A percentile compares a stretch with the other conserved stretches of the same genome.
These are phyloP conservation scores for Aspergillus nidulans DNA, from an alignment of 495 filamentous ascomycete species.

Conservation along the genomic window DNA sequence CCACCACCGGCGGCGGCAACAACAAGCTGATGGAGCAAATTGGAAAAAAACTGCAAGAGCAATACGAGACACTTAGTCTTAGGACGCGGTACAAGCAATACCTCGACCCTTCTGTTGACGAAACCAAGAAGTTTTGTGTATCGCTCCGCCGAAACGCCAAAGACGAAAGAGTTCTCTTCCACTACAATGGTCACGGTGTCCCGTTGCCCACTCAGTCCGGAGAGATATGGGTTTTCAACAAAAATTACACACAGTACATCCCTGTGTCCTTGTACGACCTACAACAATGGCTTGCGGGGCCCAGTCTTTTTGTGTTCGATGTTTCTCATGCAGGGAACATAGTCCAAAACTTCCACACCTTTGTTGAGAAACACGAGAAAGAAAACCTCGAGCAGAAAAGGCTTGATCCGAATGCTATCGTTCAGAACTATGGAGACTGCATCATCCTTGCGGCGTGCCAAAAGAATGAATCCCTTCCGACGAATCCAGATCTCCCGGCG, in stretches of 20 bases:
- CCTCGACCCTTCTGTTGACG: conserved; percentile 91
- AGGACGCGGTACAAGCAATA: conserved; percentile 95
- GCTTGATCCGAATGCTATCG: conserved; percentile 67
- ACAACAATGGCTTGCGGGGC: conserved; percentile 91
- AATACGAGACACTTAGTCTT: conserved; percentile 92
- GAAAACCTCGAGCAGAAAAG: conserved; percentile 70
- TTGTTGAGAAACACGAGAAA: conserved; percentile 87
- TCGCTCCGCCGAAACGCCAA: conserved; percentile 87
- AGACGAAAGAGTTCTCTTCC: conserved; percentile 90
- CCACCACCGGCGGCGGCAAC: conserved; percentile 58
- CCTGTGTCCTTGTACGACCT: conserved; percentile 94
- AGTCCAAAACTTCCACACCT: conserved; percentile 87
- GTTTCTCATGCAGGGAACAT: conserved; percentile 96
- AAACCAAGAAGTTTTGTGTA: conserved; percentile 91
- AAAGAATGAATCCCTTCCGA: conserved; percentile 85
- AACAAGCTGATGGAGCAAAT: conserved; percentile 89
- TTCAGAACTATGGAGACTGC: conserved; percentile 66
- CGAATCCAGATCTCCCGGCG: conserved; percentile 90
- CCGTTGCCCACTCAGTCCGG: conserved; percentile 92
- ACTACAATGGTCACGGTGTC: conserved; percentile 99
- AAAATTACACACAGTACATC: conserved; percentile 98
- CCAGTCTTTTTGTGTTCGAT: conserved; percentile 95
- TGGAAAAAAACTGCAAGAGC: conserved; percentile 87
- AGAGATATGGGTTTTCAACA: conserved; percentile 99
- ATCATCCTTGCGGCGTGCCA: conserved; percentile 93